Base-by-base conservation (phyloP, 1,284 basidiomycete genomes). In the Anthracocystis panici-leucophaei region DNA sequence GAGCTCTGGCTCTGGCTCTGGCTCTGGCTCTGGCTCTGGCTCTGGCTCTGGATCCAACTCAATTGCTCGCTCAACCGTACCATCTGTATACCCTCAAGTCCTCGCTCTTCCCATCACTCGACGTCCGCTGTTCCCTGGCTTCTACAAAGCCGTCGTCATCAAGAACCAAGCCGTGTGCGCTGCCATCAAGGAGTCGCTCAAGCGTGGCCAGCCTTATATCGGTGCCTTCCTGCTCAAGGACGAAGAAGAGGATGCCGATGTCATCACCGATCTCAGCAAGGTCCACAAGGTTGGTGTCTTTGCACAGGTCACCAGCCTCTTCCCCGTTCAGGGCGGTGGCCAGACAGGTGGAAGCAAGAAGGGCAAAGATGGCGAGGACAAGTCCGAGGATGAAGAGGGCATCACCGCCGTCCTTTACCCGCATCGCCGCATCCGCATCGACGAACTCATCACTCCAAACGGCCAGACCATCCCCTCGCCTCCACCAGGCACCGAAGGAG, bases 201-300 rank as follows among this genome's bases (percentile, higher is more conserved):
- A 92, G 82, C 93, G 94, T 56, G 95, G 96, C 3, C 96, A 98
- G 86, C 95, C 95, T 0, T 99, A 99, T 86, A 90, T 99, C 68
- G 96, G 97, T 65, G 97, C 96, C 25, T 99, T 99, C 88, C 87
- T 99, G 45, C 91, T 98, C 82, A 98, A 97, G 88, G 95, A 98
- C 85, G 93, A 95, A 77, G 91, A 94, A 77, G 89, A 91, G 63
- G 96, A 99, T 86, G 92, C 92, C 80, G 97, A 99, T 86, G 90
- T 96, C 65, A 97, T 98, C 81, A 92, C 92, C 70, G 92, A 92
- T 82, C 86, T 94, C 56, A 90, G 93, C 86, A 91, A 93, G 68
- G 94, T 99, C 3, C 93, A 98, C 86, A 90, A 90, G 4, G 94
- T 97, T 60, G 97, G 97, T 68, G 95, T 99, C 10, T 97, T 99